Percentiles rank a stretch among this genome's conserved stretches.
phyloP scores from a whole-genome alignment of 1,139 yeast species.

The Scheffersomyces quercinus region DNA sequence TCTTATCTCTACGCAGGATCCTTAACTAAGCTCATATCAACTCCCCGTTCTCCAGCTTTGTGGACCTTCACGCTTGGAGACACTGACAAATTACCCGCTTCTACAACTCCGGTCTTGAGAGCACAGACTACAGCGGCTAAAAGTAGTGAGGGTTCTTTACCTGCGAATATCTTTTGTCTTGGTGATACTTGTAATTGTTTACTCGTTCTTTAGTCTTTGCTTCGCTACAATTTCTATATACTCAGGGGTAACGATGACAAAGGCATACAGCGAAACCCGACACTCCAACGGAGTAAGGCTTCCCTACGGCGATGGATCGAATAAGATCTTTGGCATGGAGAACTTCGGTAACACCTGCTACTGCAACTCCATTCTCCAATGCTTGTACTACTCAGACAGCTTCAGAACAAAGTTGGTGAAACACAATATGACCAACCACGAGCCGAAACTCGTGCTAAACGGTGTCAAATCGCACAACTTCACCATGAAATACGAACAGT shows the following conservation, averaged over 20 bases:
- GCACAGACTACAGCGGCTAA: no score
- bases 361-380: constrained; percentile 89
- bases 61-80: no score
- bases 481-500: constrained; percentile 46
- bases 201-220: no score
- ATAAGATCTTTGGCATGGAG: constrained; percentile 88
- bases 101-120: no score
- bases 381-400: constrained; percentile 71
- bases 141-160: no score
- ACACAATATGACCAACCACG: constrained; percentile 36
- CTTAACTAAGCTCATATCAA: no score
- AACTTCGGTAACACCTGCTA: constrained; percentile 95
- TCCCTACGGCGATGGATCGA: constrained; percentile 64
- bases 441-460: constrained; percentile 35
- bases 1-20: no score
- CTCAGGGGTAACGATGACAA: neutral
- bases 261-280: neutral
- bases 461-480: constrained; percentile 51
- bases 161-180: no score
- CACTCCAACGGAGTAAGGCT: constrained; percentile 2
- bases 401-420: constrained; percentile 60
- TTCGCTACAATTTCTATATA: no score
- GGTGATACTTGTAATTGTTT: no score
- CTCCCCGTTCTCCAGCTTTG: no score
- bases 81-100: no score